A percentile compares a stretch with the other conserved stretches of the same genome.
phyloP scores from a whole-genome alignment of 2,329 filamentous ascomycete species.

The Aspergillus texensis region DNA sequence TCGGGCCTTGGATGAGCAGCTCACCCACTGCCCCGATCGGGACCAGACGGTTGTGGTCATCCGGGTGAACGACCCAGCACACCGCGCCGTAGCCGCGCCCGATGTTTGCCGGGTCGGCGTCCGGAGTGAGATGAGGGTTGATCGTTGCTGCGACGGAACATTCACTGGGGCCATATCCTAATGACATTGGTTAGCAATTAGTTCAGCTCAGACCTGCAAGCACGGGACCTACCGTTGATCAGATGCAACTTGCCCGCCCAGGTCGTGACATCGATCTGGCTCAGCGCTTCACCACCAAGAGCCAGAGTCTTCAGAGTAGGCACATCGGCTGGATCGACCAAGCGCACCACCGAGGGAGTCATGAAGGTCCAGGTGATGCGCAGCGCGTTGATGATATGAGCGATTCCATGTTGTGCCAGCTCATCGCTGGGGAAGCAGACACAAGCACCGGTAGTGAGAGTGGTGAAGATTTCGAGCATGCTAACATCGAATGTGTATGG shows the following conservation, averaged over 20 bases:
- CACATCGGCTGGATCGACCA: slow-evolving; percentile 13
- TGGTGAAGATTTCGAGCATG: slow-evolving; percentile 53
- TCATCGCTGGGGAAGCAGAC: slow-evolving; percentile 56
- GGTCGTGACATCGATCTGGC: slow-evolving; percentile 9
- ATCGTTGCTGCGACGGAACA: slow-evolving; percentile 20
- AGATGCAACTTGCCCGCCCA: slow-evolving; percentile 21
- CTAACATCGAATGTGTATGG: slow-evolving; percentile 53
- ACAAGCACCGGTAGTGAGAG: slow-evolving; percentile 56
- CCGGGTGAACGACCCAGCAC: slow-evolving; percentile 17
- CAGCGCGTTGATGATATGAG: slow-evolving; percentile 45
- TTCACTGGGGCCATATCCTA: slow-evolving; percentile 32
- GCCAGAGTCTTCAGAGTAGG: slow-evolving; percentile 15
- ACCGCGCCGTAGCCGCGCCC: slow-evolving; percentile 14
- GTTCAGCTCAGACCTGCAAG: background rate
- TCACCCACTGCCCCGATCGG: slow-evolving; percentile 20
- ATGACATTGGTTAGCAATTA: background rate
- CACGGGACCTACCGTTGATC: slow-evolving; percentile 27
- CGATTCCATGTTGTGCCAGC: slow-evolving; percentile 49
- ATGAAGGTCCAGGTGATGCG: slow-evolving; percentile 41
- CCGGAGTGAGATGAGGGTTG: slow-evolving; percentile 7
- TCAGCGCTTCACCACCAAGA: slow-evolving; percentile 14
- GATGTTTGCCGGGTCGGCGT: slow-evolving; percentile 17
- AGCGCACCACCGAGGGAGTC: slow-evolving; percentile 16
- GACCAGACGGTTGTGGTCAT: slow-evolving; percentile 16
- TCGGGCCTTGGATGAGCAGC: slow-evolving; percentile 16